Conservation (phyloP, 1,284 basidiomycete species). For the Lentinula novae-zelandiae region DNA sequence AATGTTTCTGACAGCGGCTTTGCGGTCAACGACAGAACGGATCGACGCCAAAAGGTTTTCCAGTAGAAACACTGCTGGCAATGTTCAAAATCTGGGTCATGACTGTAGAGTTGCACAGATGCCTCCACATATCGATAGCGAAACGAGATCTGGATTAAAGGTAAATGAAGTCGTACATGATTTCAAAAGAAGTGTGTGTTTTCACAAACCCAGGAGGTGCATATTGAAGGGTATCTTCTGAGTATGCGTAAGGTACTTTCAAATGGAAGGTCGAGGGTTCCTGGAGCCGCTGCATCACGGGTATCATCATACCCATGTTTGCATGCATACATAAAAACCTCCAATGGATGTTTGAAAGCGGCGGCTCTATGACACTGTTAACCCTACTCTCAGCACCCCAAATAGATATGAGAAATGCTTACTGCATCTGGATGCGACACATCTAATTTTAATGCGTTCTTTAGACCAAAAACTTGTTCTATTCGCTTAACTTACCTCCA, state of each 20-base stretch:
- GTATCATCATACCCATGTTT: slow-evolving; percentile 2
- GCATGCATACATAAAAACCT: slow-evolving; percentile 4
- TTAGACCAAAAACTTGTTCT: background rate
- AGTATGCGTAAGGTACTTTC: slow-evolving; percentile 5
- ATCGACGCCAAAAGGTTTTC: background rate
- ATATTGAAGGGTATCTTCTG: background rate
- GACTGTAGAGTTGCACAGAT: background rate
- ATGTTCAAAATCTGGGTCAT: background rate
- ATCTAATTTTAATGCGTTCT: background rate
- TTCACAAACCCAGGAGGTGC: background rate
- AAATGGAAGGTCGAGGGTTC: slow-evolving; percentile 1
- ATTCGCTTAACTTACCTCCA: background rate
- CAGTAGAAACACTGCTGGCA: background rate
- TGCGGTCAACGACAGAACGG: background rate
- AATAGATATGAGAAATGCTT: background rate
- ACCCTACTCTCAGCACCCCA: background rate
- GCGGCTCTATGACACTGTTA: background rate
- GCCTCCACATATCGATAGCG: background rate
- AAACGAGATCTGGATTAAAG: background rate
- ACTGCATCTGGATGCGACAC: slow-evolving; percentile 5
- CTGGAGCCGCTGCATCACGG: background rate
- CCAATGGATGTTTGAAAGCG: background rate
- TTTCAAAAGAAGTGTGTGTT: background rate
- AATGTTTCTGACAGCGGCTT: background rate
- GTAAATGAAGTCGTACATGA: background rate